Percentiles rank a stretch among this genome's conserved stretches.
Evolutionary conservation across 352 stramenopile species (phyloP).

Genomic region (Globisporangium parvum): DNA sequence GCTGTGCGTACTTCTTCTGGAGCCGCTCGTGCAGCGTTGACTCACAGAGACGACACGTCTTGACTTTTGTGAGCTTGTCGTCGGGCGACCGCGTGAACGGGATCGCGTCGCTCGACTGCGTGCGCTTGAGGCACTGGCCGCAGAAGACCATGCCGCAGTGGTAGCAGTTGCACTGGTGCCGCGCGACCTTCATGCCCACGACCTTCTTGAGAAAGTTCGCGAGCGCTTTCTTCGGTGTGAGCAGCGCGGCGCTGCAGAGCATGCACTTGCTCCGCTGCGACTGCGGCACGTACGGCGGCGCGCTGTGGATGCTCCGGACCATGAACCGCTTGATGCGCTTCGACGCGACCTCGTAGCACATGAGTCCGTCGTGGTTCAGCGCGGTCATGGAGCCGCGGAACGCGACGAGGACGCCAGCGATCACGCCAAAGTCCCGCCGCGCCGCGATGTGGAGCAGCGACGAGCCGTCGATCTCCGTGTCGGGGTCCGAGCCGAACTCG

Average conservation of each 20-base stretch:
- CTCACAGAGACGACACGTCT: slow-evolving; percentile 62
- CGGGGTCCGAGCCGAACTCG: slow-evolving; percentile 42
- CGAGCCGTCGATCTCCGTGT: slow-evolving; percentile 59
- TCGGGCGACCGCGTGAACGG: slow-evolving; percentile 53
- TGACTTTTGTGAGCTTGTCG: slow-evolving; percentile 42
- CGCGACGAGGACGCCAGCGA: slow-evolving; percentile 50
- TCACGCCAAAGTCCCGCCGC: slow-evolving; percentile 36
- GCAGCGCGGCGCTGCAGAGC: slow-evolving; percentile 51
- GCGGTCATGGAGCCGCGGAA: slow-evolving; percentile 57
- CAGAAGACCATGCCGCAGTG: slow-evolving; percentile 79
- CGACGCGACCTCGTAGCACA: slow-evolving; percentile 73
- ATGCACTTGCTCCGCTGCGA: slow-evolving; percentile 65
- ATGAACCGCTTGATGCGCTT: slow-evolving; percentile 62
- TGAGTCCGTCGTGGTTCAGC: slow-evolving; percentile 64
- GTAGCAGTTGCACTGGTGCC: slow-evolving; percentile 74
- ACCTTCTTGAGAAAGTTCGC: slow-evolving; percentile 54
- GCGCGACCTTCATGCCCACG: slow-evolving; percentile 33
- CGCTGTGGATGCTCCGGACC: slow-evolving; percentile 49
- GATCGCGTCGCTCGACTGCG: slow-evolving; percentile 40
- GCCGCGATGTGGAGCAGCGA: slow-evolving; percentile 59
- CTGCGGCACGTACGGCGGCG: slow-evolving; percentile 40
- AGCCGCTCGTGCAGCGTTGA: slow-evolving; percentile 50
- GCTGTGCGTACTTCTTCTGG: slow-evolving; percentile 42
- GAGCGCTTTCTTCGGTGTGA: slow-evolving; percentile 39
- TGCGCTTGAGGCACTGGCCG: slow-evolving; percentile 44